Base-by-base conservation (phyloP, 2,329 filamentous ascomycete species). In the Trichoderma atroviride region DNA sequence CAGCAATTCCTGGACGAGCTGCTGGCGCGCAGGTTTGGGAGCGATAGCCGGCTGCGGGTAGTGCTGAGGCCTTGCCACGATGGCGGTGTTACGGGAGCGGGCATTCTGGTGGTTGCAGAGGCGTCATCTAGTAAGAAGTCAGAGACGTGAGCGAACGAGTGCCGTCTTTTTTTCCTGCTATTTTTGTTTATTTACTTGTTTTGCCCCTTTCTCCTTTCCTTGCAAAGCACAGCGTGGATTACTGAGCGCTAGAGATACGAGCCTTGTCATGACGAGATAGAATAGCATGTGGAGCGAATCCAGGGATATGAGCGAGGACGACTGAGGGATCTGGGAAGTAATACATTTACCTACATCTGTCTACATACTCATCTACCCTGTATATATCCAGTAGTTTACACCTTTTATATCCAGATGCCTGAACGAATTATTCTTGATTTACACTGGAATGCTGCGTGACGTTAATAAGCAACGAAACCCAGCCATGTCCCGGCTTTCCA, bases 1-100 rank as follows among this genome's bases (percentile, higher is more conserved):
- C 91, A 94, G 77, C 75, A 80, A 16, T 91, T 91, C 75, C 83
- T 94, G 61, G 88, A 93, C 74, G 76, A 79, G 27, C 80, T 88
- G 13, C 73, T 88, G 64, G 66, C 60, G 6, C 76, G 68, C 65
- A 74, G 75, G 33, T 77, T 76, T 27, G 78, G 76, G 5, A 62
- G 69, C 3, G 53, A 58, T 6, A 73, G 74, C n/a, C 80, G 81
- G 2, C 74, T 84, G 24, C 81, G 81, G 69, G 81, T 89, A 1
- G 77, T 83, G 6, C 74, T 89, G 65, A 83, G 79, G 59, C 85
- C 87, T 10, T 89, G 87, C 72, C 86, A 89, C 72, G 86, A 89
- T 69, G 88, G 88, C 14, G 88, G 87, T 11, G 87, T 89, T 69
- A 87, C 84, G 14, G 88, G 88, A 9, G 88, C 88, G 0, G 88